phyloP scores from a whole-genome alignment of 805 yeast species.

The Brettanomyces sp. region DNA sequence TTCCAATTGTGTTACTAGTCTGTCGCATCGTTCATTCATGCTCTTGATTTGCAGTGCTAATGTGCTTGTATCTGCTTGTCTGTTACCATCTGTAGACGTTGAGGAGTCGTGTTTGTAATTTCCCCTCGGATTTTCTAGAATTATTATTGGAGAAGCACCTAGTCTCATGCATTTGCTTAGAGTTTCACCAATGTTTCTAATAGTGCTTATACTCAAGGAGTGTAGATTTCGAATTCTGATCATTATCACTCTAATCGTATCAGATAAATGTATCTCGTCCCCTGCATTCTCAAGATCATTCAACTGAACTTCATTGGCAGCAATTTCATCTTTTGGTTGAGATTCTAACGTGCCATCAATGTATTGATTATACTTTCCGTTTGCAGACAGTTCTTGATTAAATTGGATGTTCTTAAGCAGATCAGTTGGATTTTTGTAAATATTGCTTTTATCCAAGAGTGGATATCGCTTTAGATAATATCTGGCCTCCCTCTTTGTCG shows the following conservation, averaged over 20 bases:
- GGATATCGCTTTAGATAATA: slow-evolving; percentile 70
- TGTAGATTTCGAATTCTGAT: slow-evolving; percentile 39
- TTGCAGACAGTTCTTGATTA: not conserved
- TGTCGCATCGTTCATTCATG: slow-evolving; percentile 15
- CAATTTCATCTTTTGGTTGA: slow-evolving; percentile 10
- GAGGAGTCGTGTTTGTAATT: not conserved
- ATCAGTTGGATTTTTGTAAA: slow-evolving; percentile 17
- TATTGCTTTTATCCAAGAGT: slow-evolving; percentile 25
- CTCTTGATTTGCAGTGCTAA: slow-evolving; percentile 9
- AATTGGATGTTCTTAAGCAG: slow-evolving; percentile 5
- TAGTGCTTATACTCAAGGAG: slow-evolving; percentile 22
- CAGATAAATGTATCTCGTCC: slow-evolving; percentile 22
- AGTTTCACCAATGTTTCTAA: slow-evolving; percentile 46
- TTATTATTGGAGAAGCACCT: slow-evolving; percentile 68
- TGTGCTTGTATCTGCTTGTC: not conserved
- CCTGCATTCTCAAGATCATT: slow-evolving; percentile 1
- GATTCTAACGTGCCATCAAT: slow-evolving; percentile 16
- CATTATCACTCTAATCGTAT: slow-evolving; percentile 44
- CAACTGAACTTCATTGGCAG: not conserved
- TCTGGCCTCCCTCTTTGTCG: slow-evolving; percentile 87
- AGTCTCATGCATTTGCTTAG: slow-evolving; percentile 43
- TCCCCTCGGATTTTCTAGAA: slow-evolving; percentile 34
- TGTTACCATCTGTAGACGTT: not conserved
- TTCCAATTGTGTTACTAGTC: slow-evolving; percentile 13
- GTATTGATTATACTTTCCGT: slow-evolving; percentile 25